Percentiles rank a stretch among this genome's conserved stretches.
phyloP scores from a whole-genome alignment of 2,329 filamentous ascomycete species.

The Pestalotiopsis sp. region DNA sequence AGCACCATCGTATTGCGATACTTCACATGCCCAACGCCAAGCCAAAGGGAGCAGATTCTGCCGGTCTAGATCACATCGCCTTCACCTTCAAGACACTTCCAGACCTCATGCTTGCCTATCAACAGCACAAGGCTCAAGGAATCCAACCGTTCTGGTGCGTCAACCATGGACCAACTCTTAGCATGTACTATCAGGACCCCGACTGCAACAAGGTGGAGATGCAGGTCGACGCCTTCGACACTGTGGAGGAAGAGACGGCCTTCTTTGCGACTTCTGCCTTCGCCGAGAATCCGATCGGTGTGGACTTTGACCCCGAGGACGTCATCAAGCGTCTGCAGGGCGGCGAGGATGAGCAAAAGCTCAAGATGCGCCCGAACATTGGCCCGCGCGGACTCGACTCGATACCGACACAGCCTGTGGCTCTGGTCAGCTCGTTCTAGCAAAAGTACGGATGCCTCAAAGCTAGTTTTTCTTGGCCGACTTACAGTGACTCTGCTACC shows the following conservation, averaged over 20 bases:
- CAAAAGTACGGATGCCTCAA: too few relatives aligned
- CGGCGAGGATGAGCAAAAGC: slow-evolving; percentile 24
- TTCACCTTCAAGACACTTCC: slow-evolving; percentile 38
- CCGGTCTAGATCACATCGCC: slow-evolving; percentile 43
- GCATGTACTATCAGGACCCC: slow-evolving; percentile 50
- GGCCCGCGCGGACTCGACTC: neutral
- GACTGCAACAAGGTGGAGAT: slow-evolving; percentile 50
- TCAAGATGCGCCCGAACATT: slow-evolving; percentile 22
- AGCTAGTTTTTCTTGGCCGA: too few relatives aligned
- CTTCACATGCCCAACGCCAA: slow-evolving; percentile 25
- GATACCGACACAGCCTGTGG: too few relatives aligned
- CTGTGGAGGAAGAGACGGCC: slow-evolving; percentile 33
- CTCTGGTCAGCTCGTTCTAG: too few relatives aligned
- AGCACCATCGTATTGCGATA: slow-evolving; percentile 50
- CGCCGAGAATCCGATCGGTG: slow-evolving; percentile 43
- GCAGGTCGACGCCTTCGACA: slow-evolving; percentile 46
- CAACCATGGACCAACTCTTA: slow-evolving; percentile 49
- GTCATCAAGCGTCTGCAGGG: slow-evolving; percentile 27
- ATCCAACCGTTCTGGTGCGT: slow-evolving; percentile 43
- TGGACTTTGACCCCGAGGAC: slow-evolving; percentile 46
- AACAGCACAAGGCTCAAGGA: slow-evolving; percentile 33
- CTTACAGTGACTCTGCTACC: too few relatives aligned
- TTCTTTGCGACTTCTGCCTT: slow-evolving; percentile 41
- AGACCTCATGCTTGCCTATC: slow-evolving; percentile 38
- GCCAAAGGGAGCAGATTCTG: slow-evolving; percentile 18